Evolutionary conservation across 163 green algal species (phyloP).

Genomic region (Chloromonas sp.): DNA sequence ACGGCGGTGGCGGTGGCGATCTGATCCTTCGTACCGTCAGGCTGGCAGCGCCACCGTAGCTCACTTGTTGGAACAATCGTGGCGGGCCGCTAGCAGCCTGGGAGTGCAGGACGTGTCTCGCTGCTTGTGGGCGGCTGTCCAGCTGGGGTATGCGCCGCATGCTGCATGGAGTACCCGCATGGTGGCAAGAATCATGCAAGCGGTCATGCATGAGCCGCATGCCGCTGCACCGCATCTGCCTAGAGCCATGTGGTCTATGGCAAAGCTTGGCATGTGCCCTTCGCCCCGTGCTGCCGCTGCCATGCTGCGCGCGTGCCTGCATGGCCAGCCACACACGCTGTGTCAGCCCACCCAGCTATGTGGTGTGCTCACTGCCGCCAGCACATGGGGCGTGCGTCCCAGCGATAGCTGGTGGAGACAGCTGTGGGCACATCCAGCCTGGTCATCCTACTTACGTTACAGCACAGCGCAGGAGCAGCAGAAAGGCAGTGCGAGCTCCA

Average conservation of each 20-base stretch:
- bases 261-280: not conserved
- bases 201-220: not conserved
- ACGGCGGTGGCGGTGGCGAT: too few species aligned
- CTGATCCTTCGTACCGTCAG: too few species aligned
- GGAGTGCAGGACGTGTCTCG: not conserved
- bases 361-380: not conserved
- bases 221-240: not conserved
- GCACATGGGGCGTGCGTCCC: not conserved
- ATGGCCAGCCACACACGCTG: not conserved
- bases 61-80: not conserved
- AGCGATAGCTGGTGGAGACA: not conserved
- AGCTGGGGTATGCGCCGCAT: too few species aligned
- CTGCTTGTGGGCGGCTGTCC: too few species aligned
- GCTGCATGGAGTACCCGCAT: not conserved
- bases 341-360: not conserved
- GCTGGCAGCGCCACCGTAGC: too few species aligned
- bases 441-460: not conserved
- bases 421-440: not conserved
- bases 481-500: not conserved
- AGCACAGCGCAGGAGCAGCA: too few species aligned
- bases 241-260: not conserved
- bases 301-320: not conserved
- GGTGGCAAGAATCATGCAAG: not conserved
- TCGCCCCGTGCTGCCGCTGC: too few species aligned
- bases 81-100: not conserved